Evolutionary conservation across 2,329 filamentous ascomycete genomes (phyloP).

Genomic region (Colletotrichum theobromicola): DNA sequence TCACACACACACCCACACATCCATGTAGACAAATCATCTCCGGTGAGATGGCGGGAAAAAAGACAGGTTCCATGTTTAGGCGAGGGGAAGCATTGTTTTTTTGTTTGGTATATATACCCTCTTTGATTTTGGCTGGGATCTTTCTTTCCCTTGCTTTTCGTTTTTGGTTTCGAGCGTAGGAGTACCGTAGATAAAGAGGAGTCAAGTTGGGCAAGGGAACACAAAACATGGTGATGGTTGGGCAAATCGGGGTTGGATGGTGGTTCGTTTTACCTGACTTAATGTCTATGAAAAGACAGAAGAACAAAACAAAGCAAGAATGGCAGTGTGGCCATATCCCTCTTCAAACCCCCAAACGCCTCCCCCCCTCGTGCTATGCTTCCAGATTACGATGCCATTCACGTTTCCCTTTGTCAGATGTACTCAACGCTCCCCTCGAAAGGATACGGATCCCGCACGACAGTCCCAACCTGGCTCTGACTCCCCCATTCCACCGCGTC

Average conservation of each 20-base stretch:
- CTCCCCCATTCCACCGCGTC: background rate
- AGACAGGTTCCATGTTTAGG: background rate
- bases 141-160: background rate
- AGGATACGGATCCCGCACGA: background rate
- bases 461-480: background rate
- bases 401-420: background rate
- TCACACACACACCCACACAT: background rate
- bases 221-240: background rate
- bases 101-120: constrained; percentile 18
- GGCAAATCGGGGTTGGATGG: background rate
- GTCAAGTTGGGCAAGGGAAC: background rate
- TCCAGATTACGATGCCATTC: background rate
- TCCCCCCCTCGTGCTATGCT: background rate
- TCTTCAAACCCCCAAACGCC: background rate
- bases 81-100: background rate
- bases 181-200: background rate
- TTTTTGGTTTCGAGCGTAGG: background rate
- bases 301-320: background rate
- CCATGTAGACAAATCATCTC: background rate
- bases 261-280: background rate
- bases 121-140: background rate
- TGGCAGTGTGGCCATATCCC: background rate
- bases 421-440: constrained; percentile 5
- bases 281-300: background rate
- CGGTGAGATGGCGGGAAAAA: background rate